Conservation (phyloP, 352 stramenopile species). For the Globisporangium emineosum region DNA sequence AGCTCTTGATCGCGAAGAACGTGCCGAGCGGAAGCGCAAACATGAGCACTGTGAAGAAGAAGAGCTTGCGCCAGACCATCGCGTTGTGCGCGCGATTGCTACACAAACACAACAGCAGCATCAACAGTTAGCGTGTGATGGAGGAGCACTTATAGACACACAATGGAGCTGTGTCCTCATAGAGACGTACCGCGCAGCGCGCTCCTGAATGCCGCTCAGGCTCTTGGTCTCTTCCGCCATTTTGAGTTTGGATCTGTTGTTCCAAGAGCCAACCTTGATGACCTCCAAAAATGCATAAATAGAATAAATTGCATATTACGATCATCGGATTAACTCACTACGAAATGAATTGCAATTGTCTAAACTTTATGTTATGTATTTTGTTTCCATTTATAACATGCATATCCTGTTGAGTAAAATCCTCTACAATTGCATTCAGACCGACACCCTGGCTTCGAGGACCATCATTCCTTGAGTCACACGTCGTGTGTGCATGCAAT, state of each 20-base stretch:
- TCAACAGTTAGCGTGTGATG: not conserved
- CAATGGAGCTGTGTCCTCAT: not conserved
- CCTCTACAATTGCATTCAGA: not conserved
- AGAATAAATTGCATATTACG: not conserved
- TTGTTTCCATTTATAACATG: too few relatives aligned
- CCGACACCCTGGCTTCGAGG: too few relatives aligned
- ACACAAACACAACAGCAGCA: not conserved
- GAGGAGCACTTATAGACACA: not conserved
- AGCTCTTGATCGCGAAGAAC: slow-evolving; percentile 54
- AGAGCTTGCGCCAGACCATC: slow-evolving; percentile 70
- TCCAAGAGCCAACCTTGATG: too few relatives aligned
- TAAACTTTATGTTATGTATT: too few relatives aligned
- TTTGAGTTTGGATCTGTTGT: not conserved
- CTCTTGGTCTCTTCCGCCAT: slow-evolving; percentile 25
- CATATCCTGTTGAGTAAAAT: too few relatives aligned
- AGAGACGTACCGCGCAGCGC: slow-evolving; percentile 31
- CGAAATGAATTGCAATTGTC: too few relatives aligned
- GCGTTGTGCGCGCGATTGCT: slow-evolving; percentile 75
- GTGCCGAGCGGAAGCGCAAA: slow-evolving; percentile 49
- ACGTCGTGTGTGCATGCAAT: too few relatives aligned
- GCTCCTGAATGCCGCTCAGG: slow-evolving; percentile 45
- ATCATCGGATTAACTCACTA: not conserved
- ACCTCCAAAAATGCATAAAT: not conserved
- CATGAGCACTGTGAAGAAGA: slow-evolving; percentile 74
- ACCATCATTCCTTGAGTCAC: slow-evolving; percentile 4